Evolutionary conservation across 225 moss, liverwort and hornwort species (phyloP).

Genomic region (Physcomitrium patens): DNA sequence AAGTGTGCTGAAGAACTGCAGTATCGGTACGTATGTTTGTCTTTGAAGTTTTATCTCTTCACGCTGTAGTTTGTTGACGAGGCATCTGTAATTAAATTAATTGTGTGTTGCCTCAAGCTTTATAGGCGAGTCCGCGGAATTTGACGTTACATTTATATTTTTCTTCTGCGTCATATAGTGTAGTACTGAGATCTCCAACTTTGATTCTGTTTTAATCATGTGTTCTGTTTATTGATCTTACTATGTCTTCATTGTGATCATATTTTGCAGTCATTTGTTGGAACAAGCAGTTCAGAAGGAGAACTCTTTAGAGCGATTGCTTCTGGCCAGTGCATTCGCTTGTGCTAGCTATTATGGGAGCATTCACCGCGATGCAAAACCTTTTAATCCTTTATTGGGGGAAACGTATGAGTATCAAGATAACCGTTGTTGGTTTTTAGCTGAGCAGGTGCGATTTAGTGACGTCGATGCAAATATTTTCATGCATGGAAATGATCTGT

Average conservation of each 20-base stretch:
- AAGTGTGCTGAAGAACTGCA: slow-evolving; percentile 99
- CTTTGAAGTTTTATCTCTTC: slow-evolving; percentile 2
- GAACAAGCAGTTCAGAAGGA: slow-evolving; percentile 76
- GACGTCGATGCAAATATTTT: neutral
- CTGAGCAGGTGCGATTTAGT: slow-evolving; percentile 80
- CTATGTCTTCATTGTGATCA: neutral
- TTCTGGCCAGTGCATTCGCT: slow-evolving; percentile 75
- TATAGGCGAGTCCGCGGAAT: neutral
- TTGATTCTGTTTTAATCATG: neutral
- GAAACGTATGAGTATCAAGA: slow-evolving; percentile 96
- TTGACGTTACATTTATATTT: neutral
- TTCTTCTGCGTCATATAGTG: too few species aligned
- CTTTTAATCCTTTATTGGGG: slow-evolving; percentile 96
- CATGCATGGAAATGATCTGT: too few species aligned
- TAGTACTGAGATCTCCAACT: too few species aligned
- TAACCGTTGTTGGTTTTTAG: slow-evolving; percentile 79
- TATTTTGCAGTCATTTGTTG: slow-evolving; percentile 66
- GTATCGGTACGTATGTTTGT: slow-evolving; percentile 54
- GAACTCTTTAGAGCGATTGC: slow-evolving; percentile 78
- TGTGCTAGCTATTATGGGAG: slow-evolving; percentile 96
- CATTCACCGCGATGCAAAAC: slow-evolving; percentile 98
- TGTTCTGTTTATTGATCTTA: neutral
- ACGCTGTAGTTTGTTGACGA: neutral
- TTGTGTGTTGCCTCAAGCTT: neutral
- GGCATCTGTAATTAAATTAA: neutral